phyloP scores from a whole-genome alignment of 2,329 filamentous ascomycete genomes.

The Cytospora piceicola region DNA sequence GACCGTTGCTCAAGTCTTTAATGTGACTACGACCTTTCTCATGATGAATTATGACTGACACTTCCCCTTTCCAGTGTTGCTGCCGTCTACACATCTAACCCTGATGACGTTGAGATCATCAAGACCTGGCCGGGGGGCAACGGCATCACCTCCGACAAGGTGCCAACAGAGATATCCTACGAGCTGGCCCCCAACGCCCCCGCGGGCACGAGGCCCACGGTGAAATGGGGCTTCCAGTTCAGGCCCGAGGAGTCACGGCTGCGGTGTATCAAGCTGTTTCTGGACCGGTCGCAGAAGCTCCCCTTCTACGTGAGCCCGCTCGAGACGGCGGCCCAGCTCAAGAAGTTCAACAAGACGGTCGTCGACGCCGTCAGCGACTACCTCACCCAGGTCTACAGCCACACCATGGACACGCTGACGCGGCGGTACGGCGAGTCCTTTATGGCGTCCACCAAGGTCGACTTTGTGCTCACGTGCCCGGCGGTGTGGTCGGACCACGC shows the following conservation, averaged over 20 bases:
- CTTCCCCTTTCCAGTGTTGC: constrained; percentile 58
- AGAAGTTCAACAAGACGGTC: constrained; percentile 74
- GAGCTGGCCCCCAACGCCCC: constrained; percentile 47
- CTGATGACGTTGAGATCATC: constrained; percentile 82
- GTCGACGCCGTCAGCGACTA: constrained; percentile 81
- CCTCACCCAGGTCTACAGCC: constrained; percentile 73
- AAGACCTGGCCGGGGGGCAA: constrained; percentile 85
- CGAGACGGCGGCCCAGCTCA: constrained; percentile 77
- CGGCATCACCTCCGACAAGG: constrained; percentile 86
- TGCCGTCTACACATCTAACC: constrained; percentile 73
- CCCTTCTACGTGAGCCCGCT: constrained; percentile 79
- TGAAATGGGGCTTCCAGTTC: constrained; percentile 85
- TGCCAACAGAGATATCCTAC: constrained; percentile 77
- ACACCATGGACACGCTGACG: constrained; percentile 78
- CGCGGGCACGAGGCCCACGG: constrained; percentile 49
- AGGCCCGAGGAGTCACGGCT: constrained; percentile 75
- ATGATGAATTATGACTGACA: constrained; percentile 18
- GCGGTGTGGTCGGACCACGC: constrained; percentile 85
- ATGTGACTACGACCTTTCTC: background rate
- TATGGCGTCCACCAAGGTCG: constrained; percentile 74
- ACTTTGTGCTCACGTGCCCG: constrained; percentile 80
- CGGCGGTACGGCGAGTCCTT: constrained; percentile 77
- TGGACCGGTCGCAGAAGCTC: constrained; percentile 78
- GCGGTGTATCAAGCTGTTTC: constrained; percentile 82
- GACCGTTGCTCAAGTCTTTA: background rate